Conservation (phyloP, 1,284 basidiomycete species). For the Puccinia horiana region DNA sequence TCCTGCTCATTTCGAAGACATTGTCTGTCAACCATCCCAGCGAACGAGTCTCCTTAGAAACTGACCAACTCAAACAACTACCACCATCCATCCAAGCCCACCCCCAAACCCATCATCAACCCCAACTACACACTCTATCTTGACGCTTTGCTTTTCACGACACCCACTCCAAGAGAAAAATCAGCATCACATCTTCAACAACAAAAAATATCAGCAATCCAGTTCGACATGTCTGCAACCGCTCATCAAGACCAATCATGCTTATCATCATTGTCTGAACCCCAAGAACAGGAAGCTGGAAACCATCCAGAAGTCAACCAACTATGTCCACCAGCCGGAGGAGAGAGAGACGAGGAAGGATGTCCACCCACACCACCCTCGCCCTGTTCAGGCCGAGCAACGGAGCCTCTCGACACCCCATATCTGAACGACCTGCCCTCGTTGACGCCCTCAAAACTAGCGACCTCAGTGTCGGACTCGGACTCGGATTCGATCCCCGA, state of each 20-base stretch:
- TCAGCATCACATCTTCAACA: too few species aligned
- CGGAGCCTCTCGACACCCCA: background rate
- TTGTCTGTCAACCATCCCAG: too few species aligned
- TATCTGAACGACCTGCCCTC: slow-evolving; percentile 16
- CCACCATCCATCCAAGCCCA: too few species aligned
- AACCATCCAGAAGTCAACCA: background rate
- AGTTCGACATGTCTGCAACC: too few species aligned
- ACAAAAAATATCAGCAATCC: too few species aligned
- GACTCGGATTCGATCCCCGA: slow-evolving; percentile 24
- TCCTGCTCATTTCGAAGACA: too few species aligned
- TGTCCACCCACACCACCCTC: background rate
- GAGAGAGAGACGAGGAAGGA: background rate
- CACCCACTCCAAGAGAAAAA: too few species aligned
- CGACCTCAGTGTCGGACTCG: slow-evolving; percentile 7
- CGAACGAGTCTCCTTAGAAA: too few species aligned
- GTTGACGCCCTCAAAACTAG: slow-evolving; percentile 23
- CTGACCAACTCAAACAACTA: too few species aligned
- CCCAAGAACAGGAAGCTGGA: background rate
- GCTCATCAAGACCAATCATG: background rate
- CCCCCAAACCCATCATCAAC: too few species aligned
- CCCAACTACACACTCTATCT: too few species aligned
- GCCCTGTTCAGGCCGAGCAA: background rate
- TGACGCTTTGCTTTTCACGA: too few species aligned
- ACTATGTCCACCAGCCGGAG: background rate
- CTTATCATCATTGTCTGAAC: background rate